Percentiles rank a stretch among this genome's conserved stretches.
These are phyloP conservation scores for Myriosclerotinia duriaeana DNA, from an alignment of 2,329 filamentous ascomycete genomes.

Conservation along the genomic window DNA sequence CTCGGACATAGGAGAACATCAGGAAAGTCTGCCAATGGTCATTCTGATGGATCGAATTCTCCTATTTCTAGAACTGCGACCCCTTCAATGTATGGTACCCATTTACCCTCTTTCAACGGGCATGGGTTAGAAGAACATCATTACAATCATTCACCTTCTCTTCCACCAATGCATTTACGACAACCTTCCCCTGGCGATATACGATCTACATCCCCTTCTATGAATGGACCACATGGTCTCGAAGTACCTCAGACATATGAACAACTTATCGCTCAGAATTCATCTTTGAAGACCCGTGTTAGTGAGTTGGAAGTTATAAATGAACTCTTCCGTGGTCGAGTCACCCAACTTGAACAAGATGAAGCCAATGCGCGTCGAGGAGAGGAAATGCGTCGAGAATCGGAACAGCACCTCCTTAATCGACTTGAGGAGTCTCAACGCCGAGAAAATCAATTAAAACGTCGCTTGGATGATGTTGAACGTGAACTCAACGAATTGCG, in stretches of 20 bases:
- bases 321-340: slow-evolving; percentile 71
- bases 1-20: slow-evolving; percentile 63
- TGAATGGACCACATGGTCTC: slow-evolving; percentile 59
- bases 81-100: slow-evolving; percentile 70
- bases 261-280: slow-evolving; percentile 75
- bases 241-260: slow-evolving; percentile 78
- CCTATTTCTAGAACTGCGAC: slow-evolving; percentile 78
- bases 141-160: slow-evolving; percentile 59
- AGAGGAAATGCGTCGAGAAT: slow-evolving; percentile 56
- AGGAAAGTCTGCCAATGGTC: slow-evolving; percentile 70
- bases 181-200: slow-evolving; percentile 57
- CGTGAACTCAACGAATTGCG: slow-evolving; percentile 47
- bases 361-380: slow-evolving; percentile 66
- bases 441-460: slow-evolving; percentile 78
- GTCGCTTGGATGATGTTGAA: slow-evolving; percentile 77
- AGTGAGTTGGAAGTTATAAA: slow-evolving; percentile 96
- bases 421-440: slow-evolving; percentile 75
- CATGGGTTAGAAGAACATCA: slow-evolving; percentile 63
- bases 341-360: slow-evolving; percentile 74
- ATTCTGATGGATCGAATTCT: slow-evolving; percentile 72
- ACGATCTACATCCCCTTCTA: slow-evolving; percentile 46
- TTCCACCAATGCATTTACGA: slow-evolving; percentile 51
- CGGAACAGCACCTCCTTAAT: slow-evolving; percentile 54
- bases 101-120: slow-evolving; percentile 76
- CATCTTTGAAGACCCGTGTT: slow-evolving; percentile 88